Evolutionary conservation across 108 stramenopile genomes (phyloP).

Genomic region (Asterionellopsis glacialis): DNA sequence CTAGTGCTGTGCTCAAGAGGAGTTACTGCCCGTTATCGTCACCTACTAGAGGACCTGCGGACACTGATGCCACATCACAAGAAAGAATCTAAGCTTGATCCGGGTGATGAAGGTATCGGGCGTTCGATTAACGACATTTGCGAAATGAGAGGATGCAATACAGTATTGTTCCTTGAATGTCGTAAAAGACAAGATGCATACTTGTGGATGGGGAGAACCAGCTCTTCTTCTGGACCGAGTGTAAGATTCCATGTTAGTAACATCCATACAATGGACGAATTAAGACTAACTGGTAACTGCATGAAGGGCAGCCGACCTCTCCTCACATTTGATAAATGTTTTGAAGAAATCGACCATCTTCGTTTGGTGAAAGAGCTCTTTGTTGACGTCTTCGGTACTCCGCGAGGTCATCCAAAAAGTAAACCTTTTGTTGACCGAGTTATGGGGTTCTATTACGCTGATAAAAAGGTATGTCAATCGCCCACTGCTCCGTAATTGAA

Average conservation of each 20-base stretch:
- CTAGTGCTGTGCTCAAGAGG: slow-evolving; percentile 93
- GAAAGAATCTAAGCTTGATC: slow-evolving; percentile 93
- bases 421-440: slow-evolving; percentile 98
- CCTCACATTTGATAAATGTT: slow-evolving; percentile 89
- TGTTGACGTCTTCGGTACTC: slow-evolving; percentile 93
- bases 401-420: slow-evolving; percentile 96
- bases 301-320: slow-evolving; percentile 94
- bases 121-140: slow-evolving; percentile 94
- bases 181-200: slow-evolving; percentile 96
- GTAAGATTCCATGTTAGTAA: slow-evolving; percentile 95
- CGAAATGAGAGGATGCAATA: slow-evolving; percentile 92
- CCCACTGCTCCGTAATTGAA: not conserved
- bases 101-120: slow-evolving; percentile 65
- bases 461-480: slow-evolving; percentile 79
- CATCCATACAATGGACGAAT: slow-evolving; percentile 99
- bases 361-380: slow-evolving; percentile 91
- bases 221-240: slow-evolving; percentile 75
- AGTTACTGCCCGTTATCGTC: slow-evolving; percentile 94
- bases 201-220: slow-evolving; percentile 84
- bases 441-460: slow-evolving; percentile 93
- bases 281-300: slow-evolving; percentile 96
- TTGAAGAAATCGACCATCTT: slow-evolving; percentile 60
- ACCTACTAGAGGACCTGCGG: slow-evolving; percentile 94
- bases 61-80: slow-evolving; percentile 96
- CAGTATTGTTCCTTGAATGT: slow-evolving; percentile 92